Conservation (phyloP, 805 yeast genomes). For the Candida endomychidarum region DNA sequence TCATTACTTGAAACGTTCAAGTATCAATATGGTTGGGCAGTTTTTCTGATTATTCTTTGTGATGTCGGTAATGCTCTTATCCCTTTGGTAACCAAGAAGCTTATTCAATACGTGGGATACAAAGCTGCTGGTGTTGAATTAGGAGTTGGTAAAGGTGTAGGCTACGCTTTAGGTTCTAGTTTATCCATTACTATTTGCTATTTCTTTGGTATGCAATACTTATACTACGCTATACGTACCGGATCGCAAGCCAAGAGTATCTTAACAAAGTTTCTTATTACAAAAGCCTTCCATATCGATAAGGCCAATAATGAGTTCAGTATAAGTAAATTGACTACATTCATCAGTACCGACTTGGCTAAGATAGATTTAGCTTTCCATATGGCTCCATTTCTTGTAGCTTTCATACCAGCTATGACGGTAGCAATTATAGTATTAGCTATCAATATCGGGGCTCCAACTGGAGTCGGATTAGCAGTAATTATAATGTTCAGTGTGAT, state of each 20-base stretch:
- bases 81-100: conserved; percentile 37
- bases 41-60: conserved; percentile 28
- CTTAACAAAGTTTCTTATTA: conserved; percentile 65
- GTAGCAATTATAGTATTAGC: conserved; percentile 65
- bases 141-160: conserved; percentile 35
- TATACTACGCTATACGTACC: conserved; percentile 56
- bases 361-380: conserved; percentile 76
- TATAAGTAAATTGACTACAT: conserved; percentile 67
- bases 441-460: conserved; percentile 67
- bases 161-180: conserved; percentile 39
- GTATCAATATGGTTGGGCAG: conserved; percentile 18
- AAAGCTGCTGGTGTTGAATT: conserved; percentile 26
- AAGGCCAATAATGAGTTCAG: conserved; percentile 61
- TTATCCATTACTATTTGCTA: conserved; percentile 23
- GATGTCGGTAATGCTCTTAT: conserved; percentile 26
- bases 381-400: conserved; percentile 59
- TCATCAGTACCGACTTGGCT: conserved; percentile 78
- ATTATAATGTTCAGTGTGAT: conserved; percentile 49
- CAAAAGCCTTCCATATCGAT: conserved; percentile 64
- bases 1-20: conserved; percentile 14
- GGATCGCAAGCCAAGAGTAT: conserved; percentile 77
- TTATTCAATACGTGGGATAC: conserved; percentile 34
- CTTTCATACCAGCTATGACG: conserved; percentile 62
- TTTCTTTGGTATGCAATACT: conserved; percentile 54
- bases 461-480: conserved; percentile 66